phyloP scores from a whole-genome alignment of 2,329 filamentous ascomycete genomes.

The Fusarium protoensiforme region DNA sequence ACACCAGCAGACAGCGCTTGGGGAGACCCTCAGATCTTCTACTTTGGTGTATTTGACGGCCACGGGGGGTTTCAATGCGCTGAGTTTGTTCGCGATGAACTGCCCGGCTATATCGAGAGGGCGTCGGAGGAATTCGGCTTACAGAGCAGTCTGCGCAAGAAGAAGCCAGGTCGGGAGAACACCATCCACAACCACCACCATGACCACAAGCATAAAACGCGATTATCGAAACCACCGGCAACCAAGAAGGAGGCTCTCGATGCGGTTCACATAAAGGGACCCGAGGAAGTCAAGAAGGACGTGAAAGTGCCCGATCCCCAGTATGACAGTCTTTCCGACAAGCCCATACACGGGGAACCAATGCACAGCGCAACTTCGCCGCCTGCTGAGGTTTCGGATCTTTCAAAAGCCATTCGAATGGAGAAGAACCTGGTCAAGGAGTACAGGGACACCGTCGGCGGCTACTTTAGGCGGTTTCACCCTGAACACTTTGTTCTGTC shows the following conservation, averaged over 20 bases:
- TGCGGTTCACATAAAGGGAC: conserved; percentile 60
- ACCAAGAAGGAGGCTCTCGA: conserved; percentile 44
- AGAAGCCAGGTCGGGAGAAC: conserved; percentile 46
- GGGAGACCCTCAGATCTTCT: conserved; percentile 96
- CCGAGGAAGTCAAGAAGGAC: conserved; percentile 56
- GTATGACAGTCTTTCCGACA: conserved; percentile 47
- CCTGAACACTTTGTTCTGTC: conserved; percentile 76
- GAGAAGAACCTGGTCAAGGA: conserved; percentile 77
- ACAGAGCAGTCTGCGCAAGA: conserved; percentile 75
- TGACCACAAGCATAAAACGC: conserved; percentile 33
- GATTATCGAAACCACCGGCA: conserved; percentile 25
- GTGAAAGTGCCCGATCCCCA: conserved; percentile 49
- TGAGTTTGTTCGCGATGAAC: conserved; percentile 82
- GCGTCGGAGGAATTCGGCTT: conserved; percentile 81
- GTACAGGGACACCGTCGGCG: conserved; percentile 88
- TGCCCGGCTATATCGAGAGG: conserved; percentile 91
- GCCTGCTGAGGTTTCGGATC: conserved; percentile 64
- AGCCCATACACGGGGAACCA: conserved; percentile 50
- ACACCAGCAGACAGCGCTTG: conserved; percentile 80
- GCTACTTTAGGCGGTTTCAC: conserved; percentile 92
- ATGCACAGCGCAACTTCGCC: conserved; percentile 56
- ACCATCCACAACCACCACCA: conserved; percentile 28
- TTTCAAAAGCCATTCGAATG: conserved; percentile 72
- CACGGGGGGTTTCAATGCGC: conserved; percentile 93
- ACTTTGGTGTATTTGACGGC: conserved; percentile 96